Base-by-base conservation (phyloP, 805 yeast species). In the Wickerhamomyces kurtzmanii region DNA sequence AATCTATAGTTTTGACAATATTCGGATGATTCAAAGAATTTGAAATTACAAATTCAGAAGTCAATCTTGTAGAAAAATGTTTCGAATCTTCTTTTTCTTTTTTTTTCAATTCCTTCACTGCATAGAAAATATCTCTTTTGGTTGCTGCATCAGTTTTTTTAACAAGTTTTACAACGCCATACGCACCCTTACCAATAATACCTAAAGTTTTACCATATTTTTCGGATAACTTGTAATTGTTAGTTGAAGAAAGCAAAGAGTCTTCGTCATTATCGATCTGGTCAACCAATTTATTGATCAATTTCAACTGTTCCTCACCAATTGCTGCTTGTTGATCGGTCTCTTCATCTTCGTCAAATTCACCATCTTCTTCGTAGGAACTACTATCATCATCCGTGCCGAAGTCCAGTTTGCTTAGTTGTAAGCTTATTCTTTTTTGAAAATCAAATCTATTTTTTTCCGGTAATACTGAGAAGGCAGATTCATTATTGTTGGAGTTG, bases 31-130 rank as follows among this genome's bases (percentile, higher is more conserved):
- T 79, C 48, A 80, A 62, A 17, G 83, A 78, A 22, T 75, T 75
- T 1, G 94, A 76, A 26, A 87, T 82, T 49, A 91, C 83, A 60
- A 89, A 87, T 49, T 91, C 97, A 7, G 94, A 79, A 10, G 93
- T 78, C 31, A 85, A 74, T 13, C 96, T 69, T 29, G 96, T 97
- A 42, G 89, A 64, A 15, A 91, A 95, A 55, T 91, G 97, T 47
- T 96, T 72, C 55, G 87, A 94, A 1, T 96, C 95, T 49, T 86
- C 89, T 53, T 86, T 96, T 43, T 89, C 97, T 47, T 84, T 86
- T 46, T 84, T 82, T 56, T 81, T 86, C 93, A 91, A 86, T 55
- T 91, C 98, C 84, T 91, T 49, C 79, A 67, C 45, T 80, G 68
- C 98, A 84, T 91, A 27, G 94, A 95, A 59, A 76, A 86, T 20